Evolutionary conservation across 768 basidiomycete species (phyloP).

Genomic region (Lyophyllum atratum): DNA sequence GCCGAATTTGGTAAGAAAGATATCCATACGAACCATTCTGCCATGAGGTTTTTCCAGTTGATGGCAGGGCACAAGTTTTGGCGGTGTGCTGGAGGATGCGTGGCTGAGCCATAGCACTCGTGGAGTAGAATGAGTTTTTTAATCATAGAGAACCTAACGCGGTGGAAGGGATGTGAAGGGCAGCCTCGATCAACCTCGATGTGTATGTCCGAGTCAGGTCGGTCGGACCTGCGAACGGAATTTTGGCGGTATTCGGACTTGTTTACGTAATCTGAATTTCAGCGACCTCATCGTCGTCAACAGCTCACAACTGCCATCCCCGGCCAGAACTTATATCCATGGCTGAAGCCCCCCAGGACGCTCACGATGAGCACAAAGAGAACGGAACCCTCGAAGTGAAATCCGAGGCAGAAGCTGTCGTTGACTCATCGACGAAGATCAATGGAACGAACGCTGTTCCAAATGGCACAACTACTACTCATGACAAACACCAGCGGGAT

Average conservation of each 20-base stretch:
- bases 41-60: no score
- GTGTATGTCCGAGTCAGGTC: neutral
- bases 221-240: neutral
- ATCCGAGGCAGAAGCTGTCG: neutral
- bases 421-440: constrained; percentile 13
- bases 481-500: constrained; percentile 27
- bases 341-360: constrained; percentile 13
- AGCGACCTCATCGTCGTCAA: neutral
- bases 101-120: neutral
- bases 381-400: neutral
- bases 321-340: constrained; percentile 1
- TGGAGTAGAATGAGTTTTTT: neutral
- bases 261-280: neutral
- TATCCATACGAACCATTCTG: no score
- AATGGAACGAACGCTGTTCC: constrained; percentile 14
- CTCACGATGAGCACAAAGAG: constrained; percentile 2
- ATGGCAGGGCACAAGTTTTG: neutral
- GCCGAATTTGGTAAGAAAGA: neutral
- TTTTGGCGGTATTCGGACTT: neutral
- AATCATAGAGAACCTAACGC: neutral
- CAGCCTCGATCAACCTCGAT: neutral
- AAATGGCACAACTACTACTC: constrained; percentile 16
- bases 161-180: neutral
- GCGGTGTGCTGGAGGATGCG: neutral
- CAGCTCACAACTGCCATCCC: neutral